Conservation (phyloP, 164 flowering plant genomes). For the Pachysandra terminalis region DNA sequence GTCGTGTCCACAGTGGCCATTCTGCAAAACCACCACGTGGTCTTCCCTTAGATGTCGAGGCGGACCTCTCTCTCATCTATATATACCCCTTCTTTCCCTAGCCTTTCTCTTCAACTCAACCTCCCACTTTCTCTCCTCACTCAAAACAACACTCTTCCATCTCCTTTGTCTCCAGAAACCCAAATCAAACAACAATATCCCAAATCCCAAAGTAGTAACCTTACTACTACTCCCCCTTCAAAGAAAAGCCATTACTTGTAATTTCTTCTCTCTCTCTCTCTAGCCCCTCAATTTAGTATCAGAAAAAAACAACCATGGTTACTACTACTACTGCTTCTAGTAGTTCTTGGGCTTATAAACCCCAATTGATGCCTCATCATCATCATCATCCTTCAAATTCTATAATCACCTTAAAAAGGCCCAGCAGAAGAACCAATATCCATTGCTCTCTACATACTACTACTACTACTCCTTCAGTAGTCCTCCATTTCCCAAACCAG, state of each 20-base stretch:
- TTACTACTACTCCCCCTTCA: too few species aligned
- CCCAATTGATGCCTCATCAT: not conserved
- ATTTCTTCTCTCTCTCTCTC: too few species aligned
- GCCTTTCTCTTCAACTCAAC: conserved; percentile 4
- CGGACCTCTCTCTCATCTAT: conserved; percentile 26
- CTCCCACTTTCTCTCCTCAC: not conserved
- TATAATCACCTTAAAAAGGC: conserved; percentile 6
- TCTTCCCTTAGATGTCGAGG: conserved; percentile 26
- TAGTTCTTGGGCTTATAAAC: conserved; percentile 8
- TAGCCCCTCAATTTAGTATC: too few species aligned
- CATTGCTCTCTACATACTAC: conserved; percentile 24
- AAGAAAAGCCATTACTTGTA: too few species aligned
- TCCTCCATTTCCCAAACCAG: conserved; percentile 34
- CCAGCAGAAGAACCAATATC: conserved; percentile 15
- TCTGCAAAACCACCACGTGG: conserved; percentile 56
- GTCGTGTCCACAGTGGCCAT: conserved; percentile 35
- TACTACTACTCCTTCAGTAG: conserved; percentile 27
- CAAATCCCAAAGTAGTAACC: not conserved
- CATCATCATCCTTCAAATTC: conserved; percentile 9
- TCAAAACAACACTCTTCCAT: not conserved
- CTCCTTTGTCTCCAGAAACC: not conserved
- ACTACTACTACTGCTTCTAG: conserved; percentile 4
- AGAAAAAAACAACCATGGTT: conserved; percentile 1
- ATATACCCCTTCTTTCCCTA: conserved; percentile 4
- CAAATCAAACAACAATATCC: not conserved